Evolutionary conservation across 192 early-diverging fungal genomes (phyloP).

Genomic region (Umbelopsis sp.): DNA sequence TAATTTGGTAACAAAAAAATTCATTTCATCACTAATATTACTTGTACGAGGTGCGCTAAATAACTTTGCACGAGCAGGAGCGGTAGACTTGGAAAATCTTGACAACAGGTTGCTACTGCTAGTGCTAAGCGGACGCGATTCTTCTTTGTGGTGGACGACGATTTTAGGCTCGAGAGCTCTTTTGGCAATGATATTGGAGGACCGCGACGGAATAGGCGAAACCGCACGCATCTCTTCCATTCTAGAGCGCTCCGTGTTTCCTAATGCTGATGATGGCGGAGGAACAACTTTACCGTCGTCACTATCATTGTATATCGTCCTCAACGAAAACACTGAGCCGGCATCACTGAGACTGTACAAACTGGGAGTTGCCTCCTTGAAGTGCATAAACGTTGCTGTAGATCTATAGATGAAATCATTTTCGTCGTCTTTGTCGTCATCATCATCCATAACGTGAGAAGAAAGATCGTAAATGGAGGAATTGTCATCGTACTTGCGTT

Average conservation of each 20-base stretch:
- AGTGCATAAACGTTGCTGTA: slow-evolving; percentile 8
- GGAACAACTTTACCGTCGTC: slow-evolving; percentile 19
- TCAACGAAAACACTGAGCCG: slow-evolving; percentile 27
- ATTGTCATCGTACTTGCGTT: not conserved
- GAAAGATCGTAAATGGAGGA: slow-evolving; percentile 2
- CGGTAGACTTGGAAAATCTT: slow-evolving; percentile 34
- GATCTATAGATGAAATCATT: slow-evolving; percentile 30
- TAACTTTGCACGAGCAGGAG: slow-evolving; percentile 37
- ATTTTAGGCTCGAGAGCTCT: slow-evolving; percentile 4
- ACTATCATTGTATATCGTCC: slow-evolving; percentile 27
- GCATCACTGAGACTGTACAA: slow-evolving; percentile 23
- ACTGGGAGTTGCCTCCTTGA: slow-evolving; percentile 15
- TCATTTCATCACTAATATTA: slow-evolving; percentile 7
- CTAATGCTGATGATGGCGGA: not conserved
- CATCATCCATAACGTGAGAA: not conserved
- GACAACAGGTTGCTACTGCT: slow-evolving; percentile 26
- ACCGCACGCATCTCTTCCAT: slow-evolving; percentile 3
- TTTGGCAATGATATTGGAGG: slow-evolving; percentile 7
- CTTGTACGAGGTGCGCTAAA: slow-evolving; percentile 14
- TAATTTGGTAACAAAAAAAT: not conserved
- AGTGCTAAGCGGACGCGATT: not conserved
- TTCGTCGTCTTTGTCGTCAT: slow-evolving; percentile 20
- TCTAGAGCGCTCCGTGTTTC: not conserved
- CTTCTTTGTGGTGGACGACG: slow-evolving; percentile 8
- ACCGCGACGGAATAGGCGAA: not conserved